Percentiles rank a stretch among this genome's conserved stretches.
Evolutionary conservation across 2,329 filamentous ascomycete genomes (phyloP).

Genomic region (Scortechinia acanthostroma): DNA sequence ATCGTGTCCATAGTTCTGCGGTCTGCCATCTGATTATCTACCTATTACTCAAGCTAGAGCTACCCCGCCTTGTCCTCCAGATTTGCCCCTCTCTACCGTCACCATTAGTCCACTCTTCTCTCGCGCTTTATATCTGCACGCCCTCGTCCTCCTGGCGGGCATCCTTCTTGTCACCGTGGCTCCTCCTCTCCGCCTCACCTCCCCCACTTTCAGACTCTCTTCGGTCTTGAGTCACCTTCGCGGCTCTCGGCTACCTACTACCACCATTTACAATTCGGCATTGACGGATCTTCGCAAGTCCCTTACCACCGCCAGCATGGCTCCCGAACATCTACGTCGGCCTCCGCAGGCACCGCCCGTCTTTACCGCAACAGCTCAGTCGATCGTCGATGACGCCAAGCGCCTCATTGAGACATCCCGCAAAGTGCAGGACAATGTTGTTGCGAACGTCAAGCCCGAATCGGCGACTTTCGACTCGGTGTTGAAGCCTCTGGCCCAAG

Average conservation of each 20-base stretch:
- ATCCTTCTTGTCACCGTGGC: conserved; percentile 32
- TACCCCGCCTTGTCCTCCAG: neutral
- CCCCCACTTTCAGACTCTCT: conserved; percentile 22
- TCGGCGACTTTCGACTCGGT: conserved; percentile 47
- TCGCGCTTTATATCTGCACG: conserved; percentile 9
- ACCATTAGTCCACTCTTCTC: neutral
- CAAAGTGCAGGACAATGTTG: conserved; percentile 34
- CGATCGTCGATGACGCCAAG: conserved; percentile 34
- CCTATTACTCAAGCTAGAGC: too few species aligned
- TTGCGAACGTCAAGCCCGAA: conserved; percentile 35
- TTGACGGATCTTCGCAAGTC: conserved; percentile 13
- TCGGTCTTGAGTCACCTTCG: conserved; percentile 29
- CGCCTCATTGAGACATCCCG: conserved; percentile 32
- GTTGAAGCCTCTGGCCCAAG: conserved; percentile 46
- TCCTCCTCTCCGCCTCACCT: conserved; percentile 27
- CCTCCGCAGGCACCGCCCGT: conserved; percentile 41
- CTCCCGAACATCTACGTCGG: conserved; percentile 12
- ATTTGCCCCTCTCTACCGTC: conserved; percentile 5
- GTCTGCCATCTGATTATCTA: too few species aligned
- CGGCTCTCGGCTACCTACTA: conserved; percentile 12
- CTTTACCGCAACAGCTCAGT: conserved; percentile 40
- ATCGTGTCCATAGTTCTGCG: too few species aligned
- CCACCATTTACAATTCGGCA: conserved; percentile 8
- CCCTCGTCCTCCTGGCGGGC: conserved; percentile 20
- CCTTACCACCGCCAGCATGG: conserved; percentile 35